phyloP scores from a whole-genome alignment of 2,329 filamentous ascomycete genomes.

The Aspergillus amoenus region DNA sequence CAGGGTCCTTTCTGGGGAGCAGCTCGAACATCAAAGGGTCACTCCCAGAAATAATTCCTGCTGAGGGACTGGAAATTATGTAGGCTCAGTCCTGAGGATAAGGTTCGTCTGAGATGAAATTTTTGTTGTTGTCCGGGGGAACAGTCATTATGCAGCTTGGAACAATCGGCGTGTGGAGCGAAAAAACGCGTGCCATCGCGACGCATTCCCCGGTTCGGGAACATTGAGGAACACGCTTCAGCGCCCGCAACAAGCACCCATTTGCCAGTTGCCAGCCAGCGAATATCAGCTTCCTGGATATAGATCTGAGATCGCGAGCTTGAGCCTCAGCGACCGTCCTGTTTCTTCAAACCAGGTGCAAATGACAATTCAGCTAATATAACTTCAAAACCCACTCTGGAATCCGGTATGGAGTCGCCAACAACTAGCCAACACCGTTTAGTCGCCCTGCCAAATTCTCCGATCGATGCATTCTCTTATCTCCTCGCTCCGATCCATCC shows the following conservation, averaged over 20 bases:
- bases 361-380: neutral
- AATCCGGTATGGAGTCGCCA: neutral
- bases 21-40: neutral
- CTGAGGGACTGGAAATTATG: neutral
- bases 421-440: too few species aligned
- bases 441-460: neutral
- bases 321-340: neutral
- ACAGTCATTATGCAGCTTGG: conserved; percentile 2
- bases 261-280: too few species aligned
- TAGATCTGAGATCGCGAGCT: neutral
- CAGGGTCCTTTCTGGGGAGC: conserved; percentile 5
- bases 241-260: neutral
- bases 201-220: conserved; percentile 8
- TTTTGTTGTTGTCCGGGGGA: conserved; percentile 13
- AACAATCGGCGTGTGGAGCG: neutral
- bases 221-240: neutral
- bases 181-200: conserved; percentile 14
- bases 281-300: neutral
- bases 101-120: neutral
- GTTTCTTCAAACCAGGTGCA: neutral
- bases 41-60: neutral
- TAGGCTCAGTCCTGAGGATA: neutral
- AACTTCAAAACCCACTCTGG: neutral
- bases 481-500: neutral
- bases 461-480: conserved; percentile 1